Base-by-base conservation (phyloP, 805 yeast species). In the Pichia kluyveri region DNA sequence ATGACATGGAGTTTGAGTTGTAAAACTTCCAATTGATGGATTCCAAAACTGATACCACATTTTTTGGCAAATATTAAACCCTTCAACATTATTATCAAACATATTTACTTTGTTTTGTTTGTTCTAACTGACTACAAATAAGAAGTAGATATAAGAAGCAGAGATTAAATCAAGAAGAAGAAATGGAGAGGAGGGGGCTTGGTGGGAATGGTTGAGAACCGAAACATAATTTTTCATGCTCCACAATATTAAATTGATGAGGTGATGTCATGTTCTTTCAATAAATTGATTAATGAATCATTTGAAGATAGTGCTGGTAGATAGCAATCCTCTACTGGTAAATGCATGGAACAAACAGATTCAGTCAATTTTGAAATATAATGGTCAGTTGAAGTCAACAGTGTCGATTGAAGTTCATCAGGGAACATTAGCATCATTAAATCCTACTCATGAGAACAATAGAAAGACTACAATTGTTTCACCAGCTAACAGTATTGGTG, bases 401-500 rank as follows among this genome's bases (percentile, higher is more conserved):
- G 5, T 47, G 4, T n/a, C 41, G 7, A 36, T 47, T 9, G 45
- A 48, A 19, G 38, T 38, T 14, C 43, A 43, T 31, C 43, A 38
- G 31, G 51, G 51, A 4, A 15, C n/a, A 5, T 32, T 48, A 12
- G 8, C 30, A 8, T 18, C 32, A 14, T 3, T 48, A 28, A 41
- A 43, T 26, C 32, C 27, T 6, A 17, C 32, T 38, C 14, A 31
- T 8, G 12, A 14, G 12, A 34, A 31, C 11, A 26, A 19, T 6
- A 18, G 14, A 23, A 30, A 42, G 28, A 38, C 62, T 51, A 69
- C 56, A 2, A 63, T 76, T 17, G 68, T 76, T 2, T 73, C 79
- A 2, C 80, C 80, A 1, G 80, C 80, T 1, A 76, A 76, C 50
- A 70, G 77, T 3, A 62, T 69, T 45, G 80, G 79, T 5, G 69